phyloP scores from a whole-genome alignment of 805 yeast genomes.

The Lipomyces kockii region DNA sequence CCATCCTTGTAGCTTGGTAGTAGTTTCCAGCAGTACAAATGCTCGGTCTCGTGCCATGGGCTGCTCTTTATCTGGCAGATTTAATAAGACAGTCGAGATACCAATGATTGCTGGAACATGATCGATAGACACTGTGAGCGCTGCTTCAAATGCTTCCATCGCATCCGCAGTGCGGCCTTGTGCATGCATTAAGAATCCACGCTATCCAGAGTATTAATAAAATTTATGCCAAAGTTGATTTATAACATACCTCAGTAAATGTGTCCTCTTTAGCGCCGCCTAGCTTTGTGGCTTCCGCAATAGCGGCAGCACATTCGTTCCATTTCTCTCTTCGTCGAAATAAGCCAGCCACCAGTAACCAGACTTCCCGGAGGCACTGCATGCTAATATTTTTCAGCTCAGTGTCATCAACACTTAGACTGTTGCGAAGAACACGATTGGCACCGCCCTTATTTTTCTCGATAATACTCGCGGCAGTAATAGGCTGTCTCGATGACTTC shows the following conservation, averaged over 20 bases:
- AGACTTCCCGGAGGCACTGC: slow-evolving; percentile 34
- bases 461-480: slow-evolving; percentile 29
- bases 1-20: slow-evolving; percentile 30
- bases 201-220: slow-evolving; percentile 13
- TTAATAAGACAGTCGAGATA: slow-evolving; percentile 16
- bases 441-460: slow-evolving; percentile 34
- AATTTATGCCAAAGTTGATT: not conserved
- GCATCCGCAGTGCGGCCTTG: slow-evolving; percentile 24
- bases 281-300: slow-evolving; percentile 31
- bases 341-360: slow-evolving; percentile 35
- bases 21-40: slow-evolving; percentile 28
- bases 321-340: slow-evolving; percentile 28
- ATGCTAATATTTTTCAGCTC: slow-evolving; percentile 31
- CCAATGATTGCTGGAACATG: slow-evolving; percentile 35
- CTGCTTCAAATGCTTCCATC: slow-evolving; percentile 31
- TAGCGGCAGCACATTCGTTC: slow-evolving; percentile 33
- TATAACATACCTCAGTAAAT: slow-evolving; percentile 29
- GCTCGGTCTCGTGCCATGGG: slow-evolving; percentile 38
- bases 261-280: slow-evolving; percentile 35
- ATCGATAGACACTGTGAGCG: slow-evolving; percentile 34
- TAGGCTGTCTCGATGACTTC: slow-evolving; percentile 9
- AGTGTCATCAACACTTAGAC: slow-evolving; percentile 30
- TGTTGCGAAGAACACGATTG: slow-evolving; percentile 33
- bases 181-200: slow-evolving; percentile 30
- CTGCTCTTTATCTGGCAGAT: slow-evolving; percentile 25